Evolutionary conservation across 495 filamentous ascomycete species (phyloP), one percentile per base, ranked within the genome.

Genomic region (Trichoderma erinaceum): DNA sequence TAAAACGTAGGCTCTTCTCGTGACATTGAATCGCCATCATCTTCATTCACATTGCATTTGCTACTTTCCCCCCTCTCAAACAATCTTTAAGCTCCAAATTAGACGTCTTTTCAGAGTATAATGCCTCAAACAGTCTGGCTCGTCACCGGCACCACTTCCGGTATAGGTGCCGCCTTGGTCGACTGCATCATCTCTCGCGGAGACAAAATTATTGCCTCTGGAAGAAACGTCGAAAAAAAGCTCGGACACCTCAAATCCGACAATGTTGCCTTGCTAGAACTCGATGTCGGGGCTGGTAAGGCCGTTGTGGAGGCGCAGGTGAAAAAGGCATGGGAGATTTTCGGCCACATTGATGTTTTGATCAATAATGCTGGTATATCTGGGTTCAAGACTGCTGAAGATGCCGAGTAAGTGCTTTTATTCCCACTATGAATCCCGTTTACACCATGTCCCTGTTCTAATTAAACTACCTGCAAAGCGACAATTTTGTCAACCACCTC

Each of bases 121-220:
- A 61, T 61, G 56, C 23, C 56, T 32, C 72, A 70, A 69, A 65
- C 69, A 18, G 63, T 73, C 38, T 74, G 69, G 70, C 70, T 76
- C 70, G 70, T 73, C 21, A 76, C 71, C 38, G 75, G 74, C 66
- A 70, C 74, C 52, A 75, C 74, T 64, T 72, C 73, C 0, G 75
- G 75, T 66, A 72, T 75, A 43, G 70, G 71, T 41, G 70, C 68
- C 10, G 68, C 70, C 18, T 75, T 86, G 5, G 74, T 81, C 43
- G 70, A 76, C 13, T 61, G 72, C 4, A 80, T 82, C 23, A 76
- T 86, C 11, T 67, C 67, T 11, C 75, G 77, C 38, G 82, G 82
- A 41, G 78, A 85, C 69, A 73, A 75, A 18, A 84, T 87, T 13
- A 78, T 86, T 56, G 84, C 78, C 41, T 66, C 71, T 6, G 74